Evolutionary conservation across 1,284 basidiomycete genomes (phyloP).

Genomic region (Trametes sp.): DNA sequence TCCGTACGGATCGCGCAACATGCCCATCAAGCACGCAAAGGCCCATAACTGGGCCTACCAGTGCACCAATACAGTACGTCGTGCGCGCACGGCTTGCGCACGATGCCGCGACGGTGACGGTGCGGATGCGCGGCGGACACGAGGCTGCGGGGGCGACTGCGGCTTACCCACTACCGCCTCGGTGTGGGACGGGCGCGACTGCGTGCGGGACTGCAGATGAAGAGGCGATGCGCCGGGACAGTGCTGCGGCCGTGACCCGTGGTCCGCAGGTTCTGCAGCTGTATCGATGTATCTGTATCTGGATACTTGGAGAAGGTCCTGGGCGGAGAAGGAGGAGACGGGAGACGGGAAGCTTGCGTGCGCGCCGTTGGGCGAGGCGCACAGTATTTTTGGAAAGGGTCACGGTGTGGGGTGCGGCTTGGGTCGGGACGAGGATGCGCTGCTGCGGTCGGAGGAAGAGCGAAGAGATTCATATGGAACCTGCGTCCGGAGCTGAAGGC

Average conservation of each 20-base stretch:
- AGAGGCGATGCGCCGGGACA: not conserved
- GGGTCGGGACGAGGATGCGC: conserved; percentile 10
- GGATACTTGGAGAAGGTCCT: not conserved
- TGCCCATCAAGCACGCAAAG: not conserved
- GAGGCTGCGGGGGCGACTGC: conserved; percentile 2
- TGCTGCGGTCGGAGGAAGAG: conserved; percentile 4
- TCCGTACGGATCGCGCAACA: not conserved
- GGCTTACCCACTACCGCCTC: not conserved
- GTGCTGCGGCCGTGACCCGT: not conserved
- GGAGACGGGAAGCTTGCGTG: no score
- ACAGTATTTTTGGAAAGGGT: conserved; percentile 10
- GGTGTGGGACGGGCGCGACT: not conserved
- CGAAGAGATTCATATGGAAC: conserved; percentile 13
- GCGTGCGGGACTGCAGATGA: not conserved
- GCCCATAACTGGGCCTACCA: not conserved
- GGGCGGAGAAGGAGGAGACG: no score
- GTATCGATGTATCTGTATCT: no score
- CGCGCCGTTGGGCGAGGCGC: not conserved
- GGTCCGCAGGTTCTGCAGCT: not conserved
- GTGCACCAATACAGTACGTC: conserved; percentile 3
- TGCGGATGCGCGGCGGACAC: not conserved
- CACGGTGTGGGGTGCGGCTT: conserved; percentile 12
- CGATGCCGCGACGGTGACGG: not conserved
- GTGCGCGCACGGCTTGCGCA: not conserved
- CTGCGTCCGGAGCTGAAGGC: conserved; percentile 13